These are phyloP conservation scores for Termitomyces sp. DNA, from an alignment of 768 basidiomycete species.

Conservation along the genomic window DNA sequence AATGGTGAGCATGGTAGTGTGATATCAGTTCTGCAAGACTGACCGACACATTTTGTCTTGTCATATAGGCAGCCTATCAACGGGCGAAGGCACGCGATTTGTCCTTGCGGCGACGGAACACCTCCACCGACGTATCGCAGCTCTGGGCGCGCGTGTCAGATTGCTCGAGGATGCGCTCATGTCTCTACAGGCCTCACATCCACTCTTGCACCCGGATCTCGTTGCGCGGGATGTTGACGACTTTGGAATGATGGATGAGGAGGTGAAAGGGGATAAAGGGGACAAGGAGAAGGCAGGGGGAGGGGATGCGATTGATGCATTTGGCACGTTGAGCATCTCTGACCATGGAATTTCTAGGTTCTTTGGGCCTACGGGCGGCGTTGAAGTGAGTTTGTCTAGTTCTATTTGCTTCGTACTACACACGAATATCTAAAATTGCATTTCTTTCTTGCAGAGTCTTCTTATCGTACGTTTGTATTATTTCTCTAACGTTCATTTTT, in stretches of 20 bases:
- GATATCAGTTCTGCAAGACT: slow-evolving; percentile 1
- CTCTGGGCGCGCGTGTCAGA: slow-evolving; percentile 48
- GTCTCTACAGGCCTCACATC: slow-evolving; percentile 48
- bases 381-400: slow-evolving; percentile 42
- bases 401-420: background rate
- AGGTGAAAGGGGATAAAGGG: background rate
- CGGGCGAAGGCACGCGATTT: slow-evolving; percentile 72
- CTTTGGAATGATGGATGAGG: slow-evolving; percentile 9
- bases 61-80: slow-evolving; percentile 57
- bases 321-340: slow-evolving; percentile 55
- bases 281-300: slow-evolving; percentile 6
- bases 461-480: slow-evolving; percentile 14
- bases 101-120: slow-evolving; percentile 64
- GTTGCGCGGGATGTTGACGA: slow-evolving; percentile 28
- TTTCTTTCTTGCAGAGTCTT: slow-evolving; percentile 10
- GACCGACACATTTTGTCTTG: background rate
- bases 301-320: slow-evolving; percentile 45
- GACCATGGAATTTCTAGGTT: slow-evolving; percentile 57
- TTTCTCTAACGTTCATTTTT: too few species aligned
- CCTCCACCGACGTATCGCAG: slow-evolving; percentile 49
- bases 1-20: slow-evolving; percentile 41
- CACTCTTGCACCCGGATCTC: slow-evolving; percentile 51
- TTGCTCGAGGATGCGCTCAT: slow-evolving; percentile 50
- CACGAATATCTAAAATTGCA: too few species aligned
- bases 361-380: slow-evolving; percentile 63